phyloP scores from a whole-genome alignment of 768 basidiomycete species.

The Tephrocybe sp. region DNA sequence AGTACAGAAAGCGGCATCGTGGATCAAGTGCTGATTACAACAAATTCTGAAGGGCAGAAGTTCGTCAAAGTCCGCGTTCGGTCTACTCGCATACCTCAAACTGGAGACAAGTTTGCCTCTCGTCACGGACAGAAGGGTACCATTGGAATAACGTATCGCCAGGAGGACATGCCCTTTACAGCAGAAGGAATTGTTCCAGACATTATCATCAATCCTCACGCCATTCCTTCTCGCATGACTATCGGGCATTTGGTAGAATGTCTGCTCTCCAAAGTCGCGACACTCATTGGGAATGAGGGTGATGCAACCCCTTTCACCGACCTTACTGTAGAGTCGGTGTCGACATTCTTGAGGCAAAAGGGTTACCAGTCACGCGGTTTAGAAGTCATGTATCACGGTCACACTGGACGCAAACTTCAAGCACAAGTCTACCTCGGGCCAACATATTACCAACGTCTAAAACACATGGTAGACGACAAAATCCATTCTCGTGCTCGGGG shows the following conservation, averaged over 20 bases:
- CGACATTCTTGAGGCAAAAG: slow-evolving; percentile 79
- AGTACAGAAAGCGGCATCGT: slow-evolving; percentile 98
- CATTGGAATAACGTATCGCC: slow-evolving; percentile 98
- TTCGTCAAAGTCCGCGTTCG: slow-evolving; percentile 98
- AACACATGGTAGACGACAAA: slow-evolving; percentile 99
- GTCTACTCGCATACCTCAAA: slow-evolving; percentile 95
- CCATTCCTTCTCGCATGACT: slow-evolving; percentile 99
- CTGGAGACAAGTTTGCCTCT: slow-evolving; percentile 98
- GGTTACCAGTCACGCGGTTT: slow-evolving; percentile 97
- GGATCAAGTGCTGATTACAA: slow-evolving; percentile 95
- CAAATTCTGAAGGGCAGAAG: slow-evolving; percentile 93
- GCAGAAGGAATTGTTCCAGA: slow-evolving; percentile 96
- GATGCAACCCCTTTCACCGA: slow-evolving; percentile 99
- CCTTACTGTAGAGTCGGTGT: slow-evolving; percentile 97
- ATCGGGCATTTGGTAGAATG: slow-evolving; percentile 99
- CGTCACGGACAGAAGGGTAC: slow-evolving; percentile 99
- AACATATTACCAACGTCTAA: slow-evolving; percentile 97
- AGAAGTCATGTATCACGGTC: slow-evolving; percentile 98
- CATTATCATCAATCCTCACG: slow-evolving; percentile 98
- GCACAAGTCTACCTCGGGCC: slow-evolving; percentile 98
- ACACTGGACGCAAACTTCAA: slow-evolving; percentile 96
- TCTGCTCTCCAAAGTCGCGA: slow-evolving; percentile 93
- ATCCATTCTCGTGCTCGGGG: slow-evolving; percentile 97
- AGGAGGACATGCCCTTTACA: slow-evolving; percentile 99
- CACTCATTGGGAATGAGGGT: slow-evolving; percentile 93